A percentile compares a stretch with the other conserved stretches of the same genome.
Evolutionary conservation across 495 filamentous ascomycete genomes (phyloP).

Genomic region (Neurospora hispaniola): DNA sequence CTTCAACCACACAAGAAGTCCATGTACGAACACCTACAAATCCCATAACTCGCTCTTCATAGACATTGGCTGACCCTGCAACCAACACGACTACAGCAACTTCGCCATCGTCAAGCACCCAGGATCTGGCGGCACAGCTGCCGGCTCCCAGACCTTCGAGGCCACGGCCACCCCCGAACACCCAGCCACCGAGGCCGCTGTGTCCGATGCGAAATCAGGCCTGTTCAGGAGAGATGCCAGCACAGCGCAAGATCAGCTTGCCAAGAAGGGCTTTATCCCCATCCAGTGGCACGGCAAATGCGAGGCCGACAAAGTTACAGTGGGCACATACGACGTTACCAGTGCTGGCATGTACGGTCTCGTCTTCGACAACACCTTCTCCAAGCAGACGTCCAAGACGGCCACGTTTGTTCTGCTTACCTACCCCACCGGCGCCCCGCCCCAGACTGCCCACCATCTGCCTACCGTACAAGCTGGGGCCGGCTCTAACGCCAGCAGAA

Average conservation of each 20-base stretch:
- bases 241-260: slow-evolving; percentile 70
- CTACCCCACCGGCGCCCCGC: slow-evolving; percentile 75
- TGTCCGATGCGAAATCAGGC: slow-evolving; percentile 20
- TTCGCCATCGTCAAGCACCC: slow-evolving; percentile 97
- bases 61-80: neutral
- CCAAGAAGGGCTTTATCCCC: slow-evolving; percentile 71
- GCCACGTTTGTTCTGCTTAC: slow-evolving; percentile 89
- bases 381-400: slow-evolving; percentile 88
- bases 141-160: slow-evolving; percentile 41
- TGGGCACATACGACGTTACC: slow-evolving; percentile 77
- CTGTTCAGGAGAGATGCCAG: slow-evolving; percentile 41
- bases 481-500: slow-evolving; percentile 36
- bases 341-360: slow-evolving; percentile 91
- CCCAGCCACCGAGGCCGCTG: slow-evolving; percentile 32
- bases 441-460: slow-evolving; percentile 64
- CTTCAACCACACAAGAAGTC: slow-evolving; percentile 96
- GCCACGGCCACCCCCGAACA: slow-evolving; percentile 28
- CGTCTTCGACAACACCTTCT: slow-evolving; percentile 98
- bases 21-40: slow-evolving; percentile 38
- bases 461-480: slow-evolving; percentile 40
- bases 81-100: slow-evolving; percentile 44
- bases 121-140: slow-evolving; percentile 49
- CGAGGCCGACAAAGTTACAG: slow-evolving; percentile 90
- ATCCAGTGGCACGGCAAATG: slow-evolving; percentile 90
- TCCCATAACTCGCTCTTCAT: neutral